Evolutionary conservation across 768 basidiomycete genomes (phyloP).

Genomic region (Agaricus subrufescens): DNA sequence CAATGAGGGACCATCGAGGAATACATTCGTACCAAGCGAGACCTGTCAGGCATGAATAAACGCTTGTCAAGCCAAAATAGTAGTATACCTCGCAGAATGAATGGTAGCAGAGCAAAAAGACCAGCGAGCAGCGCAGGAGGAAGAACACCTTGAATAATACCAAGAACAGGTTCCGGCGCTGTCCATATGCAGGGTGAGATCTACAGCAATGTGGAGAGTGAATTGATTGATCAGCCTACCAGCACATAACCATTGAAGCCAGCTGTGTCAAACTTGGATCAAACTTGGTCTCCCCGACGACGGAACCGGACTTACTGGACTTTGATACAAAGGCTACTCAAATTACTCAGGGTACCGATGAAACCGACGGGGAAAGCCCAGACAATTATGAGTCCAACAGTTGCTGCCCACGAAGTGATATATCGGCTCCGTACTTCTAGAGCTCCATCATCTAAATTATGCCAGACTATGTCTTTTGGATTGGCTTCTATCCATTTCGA

Average conservation of each 20-base stretch:
- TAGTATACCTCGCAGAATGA: slow-evolving; percentile 48
- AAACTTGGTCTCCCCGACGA: neutral
- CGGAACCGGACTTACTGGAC: slow-evolving; percentile 30
- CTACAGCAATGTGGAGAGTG: neutral
- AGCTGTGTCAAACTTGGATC: slow-evolving; percentile 24
- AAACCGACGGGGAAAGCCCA: slow-evolving; percentile 68
- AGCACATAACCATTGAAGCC: slow-evolving; percentile 56
- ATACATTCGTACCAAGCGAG: slow-evolving; percentile 70
- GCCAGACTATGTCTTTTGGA: slow-evolving; percentile 55
- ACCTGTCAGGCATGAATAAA: slow-evolving; percentile 18
- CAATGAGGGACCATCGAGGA: slow-evolving; percentile 62
- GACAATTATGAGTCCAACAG: slow-evolving; percentile 52
- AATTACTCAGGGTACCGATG: slow-evolving; percentile 60
- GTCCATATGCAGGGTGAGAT: neutral
- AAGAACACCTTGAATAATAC: slow-evolving; percentile 62
- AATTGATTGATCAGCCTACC: slow-evolving; percentile 17
- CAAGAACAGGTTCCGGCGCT: slow-evolving; percentile 34
- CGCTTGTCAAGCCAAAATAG: neutral
- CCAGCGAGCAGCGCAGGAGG: slow-evolving; percentile 62
- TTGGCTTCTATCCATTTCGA: slow-evolving; percentile 57
- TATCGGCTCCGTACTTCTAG: slow-evolving; percentile 51
- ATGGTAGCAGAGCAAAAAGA: slow-evolving; percentile 57
- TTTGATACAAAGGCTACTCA: slow-evolving; percentile 45
- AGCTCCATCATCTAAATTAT: slow-evolving; percentile 47
- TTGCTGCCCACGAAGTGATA: slow-evolving; percentile 50